These are phyloP conservation scores for Chalciporus chontae DNA, from an alignment of 768 basidiomycete species.

Conservation along the genomic window DNA sequence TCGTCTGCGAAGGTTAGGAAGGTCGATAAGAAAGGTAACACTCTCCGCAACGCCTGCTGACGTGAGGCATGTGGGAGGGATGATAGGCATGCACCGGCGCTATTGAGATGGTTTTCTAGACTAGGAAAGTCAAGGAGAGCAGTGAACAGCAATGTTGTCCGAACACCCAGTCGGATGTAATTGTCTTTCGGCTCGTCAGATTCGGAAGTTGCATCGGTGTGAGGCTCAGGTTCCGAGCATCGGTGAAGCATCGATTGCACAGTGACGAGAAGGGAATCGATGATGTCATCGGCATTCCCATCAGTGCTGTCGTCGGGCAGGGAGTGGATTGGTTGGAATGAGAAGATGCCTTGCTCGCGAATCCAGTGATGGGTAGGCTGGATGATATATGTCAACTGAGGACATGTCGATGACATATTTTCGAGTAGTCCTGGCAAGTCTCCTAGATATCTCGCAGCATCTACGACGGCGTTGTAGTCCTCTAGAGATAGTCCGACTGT, in stretches of 20 bases:
- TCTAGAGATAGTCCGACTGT: constrained; percentile 23
- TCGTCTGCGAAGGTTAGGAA: constrained; percentile 57
- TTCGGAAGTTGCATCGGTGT: constrained; percentile 10
- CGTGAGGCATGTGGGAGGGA: constrained; percentile 31
- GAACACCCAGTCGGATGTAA: constrained; percentile 50
- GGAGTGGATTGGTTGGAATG: constrained; percentile 8
- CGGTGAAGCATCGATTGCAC: constrained; percentile 57
- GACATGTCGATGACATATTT: constrained; percentile 28
- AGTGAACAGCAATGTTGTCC: constrained; percentile 43
- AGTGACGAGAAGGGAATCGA: constrained; percentile 61
- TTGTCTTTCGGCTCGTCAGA: constrained; percentile 38
- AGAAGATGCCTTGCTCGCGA: constrained; percentile 24
- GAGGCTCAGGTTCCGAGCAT: constrained; percentile 27
- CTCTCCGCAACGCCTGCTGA: constrained; percentile 36
- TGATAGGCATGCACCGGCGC: constrained; percentile 38
- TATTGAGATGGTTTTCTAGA: constrained; percentile 40
- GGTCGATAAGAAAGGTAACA: constrained; percentile 72
- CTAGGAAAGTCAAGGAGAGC: constrained; percentile 45
- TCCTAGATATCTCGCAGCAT: constrained; percentile 23
- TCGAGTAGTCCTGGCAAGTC: constrained; percentile 23
- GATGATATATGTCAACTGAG: constrained; percentile 27
- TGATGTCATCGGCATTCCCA: constrained; percentile 37
- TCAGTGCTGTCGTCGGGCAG: background rate
- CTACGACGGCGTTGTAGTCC: constrained; percentile 32
- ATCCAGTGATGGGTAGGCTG: constrained; percentile 30